Conservation (phyloP, 208 protist genomes). For the Crithidia brevicula region DNA sequence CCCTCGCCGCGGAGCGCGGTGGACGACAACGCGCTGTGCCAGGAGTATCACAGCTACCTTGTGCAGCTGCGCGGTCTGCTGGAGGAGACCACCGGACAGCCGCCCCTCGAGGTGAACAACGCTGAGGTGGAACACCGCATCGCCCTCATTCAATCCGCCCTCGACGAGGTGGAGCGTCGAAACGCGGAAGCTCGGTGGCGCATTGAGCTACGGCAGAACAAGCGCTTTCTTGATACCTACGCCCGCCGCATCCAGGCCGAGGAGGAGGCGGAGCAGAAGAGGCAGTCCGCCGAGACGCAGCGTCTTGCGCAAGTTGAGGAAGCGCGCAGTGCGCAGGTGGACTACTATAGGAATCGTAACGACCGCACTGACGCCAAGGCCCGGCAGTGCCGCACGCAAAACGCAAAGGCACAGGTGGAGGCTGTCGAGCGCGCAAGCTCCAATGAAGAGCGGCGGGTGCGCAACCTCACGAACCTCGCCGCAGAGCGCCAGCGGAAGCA, state of each 20-base stretch:
- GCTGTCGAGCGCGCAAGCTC: conserved; percentile 44
- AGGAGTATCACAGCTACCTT: conserved; percentile 51
- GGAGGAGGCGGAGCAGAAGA: conserved; percentile 40
- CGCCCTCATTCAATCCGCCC: conserved; percentile 52
- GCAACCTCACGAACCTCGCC: conserved; percentile 47
- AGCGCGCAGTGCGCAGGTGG: conserved; percentile 45
- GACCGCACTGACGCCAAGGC: conserved; percentile 46
- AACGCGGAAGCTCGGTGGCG: conserved; percentile 36
- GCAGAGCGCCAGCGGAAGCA: conserved; percentile 45
- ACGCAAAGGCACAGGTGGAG: conserved; percentile 41
- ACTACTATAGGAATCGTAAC: conserved; percentile 67
- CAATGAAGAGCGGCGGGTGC: conserved; percentile 50
- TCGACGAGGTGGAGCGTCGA: conserved; percentile 57
- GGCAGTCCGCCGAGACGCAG: conserved; percentile 55
- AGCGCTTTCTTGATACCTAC: conserved; percentile 42
- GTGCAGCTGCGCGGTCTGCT: conserved; percentile 70
- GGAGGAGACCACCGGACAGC: conserved; percentile 56
- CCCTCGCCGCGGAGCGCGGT: no score
- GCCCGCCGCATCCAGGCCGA: conserved; percentile 44
- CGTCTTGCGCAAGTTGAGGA: conserved; percentile 44
- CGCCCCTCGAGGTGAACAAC: conserved; percentile 49
- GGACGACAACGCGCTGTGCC: conserved; percentile 34
- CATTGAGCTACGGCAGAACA: conserved; percentile 38
- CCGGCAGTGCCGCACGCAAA: conserved; percentile 42
- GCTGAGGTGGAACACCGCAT: conserved; percentile 67